Percentiles rank a stretch among this genome's conserved stretches.
Conservation (phyloP, 2,329 filamentous ascomycete genomes). For the Passalora sequoiae region DNA sequence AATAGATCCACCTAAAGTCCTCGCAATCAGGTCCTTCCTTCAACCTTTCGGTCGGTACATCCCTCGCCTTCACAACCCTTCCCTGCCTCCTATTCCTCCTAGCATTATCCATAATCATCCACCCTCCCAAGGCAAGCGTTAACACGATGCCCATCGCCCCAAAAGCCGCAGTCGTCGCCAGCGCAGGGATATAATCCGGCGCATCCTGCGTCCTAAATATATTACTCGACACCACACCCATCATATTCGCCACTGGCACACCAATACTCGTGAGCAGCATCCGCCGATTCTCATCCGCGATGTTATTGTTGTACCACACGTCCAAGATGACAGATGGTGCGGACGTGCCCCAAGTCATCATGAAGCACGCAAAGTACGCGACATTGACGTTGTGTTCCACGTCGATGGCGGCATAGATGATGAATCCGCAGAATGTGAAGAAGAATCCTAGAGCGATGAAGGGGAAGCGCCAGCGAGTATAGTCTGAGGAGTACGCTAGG, state of each 20-base stretch:
- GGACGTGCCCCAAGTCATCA: conserved; percentile 62
- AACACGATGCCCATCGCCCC: conserved; percentile 55
- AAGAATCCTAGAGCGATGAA: conserved; percentile 70
- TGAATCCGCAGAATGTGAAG: conserved; percentile 71
- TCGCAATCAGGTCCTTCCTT: conserved; percentile 40
- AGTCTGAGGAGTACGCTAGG: conserved; percentile 66
- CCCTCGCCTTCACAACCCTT: conserved; percentile 47
- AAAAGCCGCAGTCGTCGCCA: conserved; percentile 61
- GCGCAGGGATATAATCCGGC: conserved; percentile 62
- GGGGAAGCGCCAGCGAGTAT: conserved; percentile 61
- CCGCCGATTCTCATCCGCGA: conserved; percentile 68
- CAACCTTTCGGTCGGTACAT: conserved; percentile 44
- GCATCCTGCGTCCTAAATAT: conserved; percentile 60
- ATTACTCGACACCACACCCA: conserved; percentile 66
- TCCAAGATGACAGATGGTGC: conserved; percentile 66
- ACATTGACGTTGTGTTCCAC: conserved; percentile 57
- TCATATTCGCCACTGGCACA: conserved; percentile 70
- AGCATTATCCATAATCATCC: conserved; percentile 62
- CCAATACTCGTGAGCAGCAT: conserved; percentile 65
- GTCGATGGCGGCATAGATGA: conserved; percentile 68
- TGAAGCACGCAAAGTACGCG: conserved; percentile 68
- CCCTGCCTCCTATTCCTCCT: conserved; percentile 55
- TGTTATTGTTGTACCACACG: conserved; percentile 77
- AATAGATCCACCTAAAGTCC: conserved; percentile 44
- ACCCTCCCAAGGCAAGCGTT: conserved; percentile 54